These are phyloP conservation scores for Acanthamoeba castellanii DNA, from an alignment of 208 protist genomes.

Conservation along the genomic window DNA sequence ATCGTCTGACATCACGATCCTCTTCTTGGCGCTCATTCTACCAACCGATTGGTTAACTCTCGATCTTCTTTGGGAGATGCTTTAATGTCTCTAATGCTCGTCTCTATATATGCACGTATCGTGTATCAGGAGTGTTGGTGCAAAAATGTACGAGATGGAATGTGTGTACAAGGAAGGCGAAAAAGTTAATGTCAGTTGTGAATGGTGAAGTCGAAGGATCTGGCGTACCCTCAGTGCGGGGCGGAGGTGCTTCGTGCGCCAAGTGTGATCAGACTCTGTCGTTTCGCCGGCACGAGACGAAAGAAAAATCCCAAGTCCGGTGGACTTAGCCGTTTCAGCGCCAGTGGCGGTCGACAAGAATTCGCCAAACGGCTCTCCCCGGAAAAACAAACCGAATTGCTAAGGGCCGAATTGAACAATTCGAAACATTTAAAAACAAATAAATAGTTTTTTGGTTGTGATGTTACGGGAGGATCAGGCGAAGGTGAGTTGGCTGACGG, in stretches of 20 bases:
- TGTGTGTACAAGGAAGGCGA: too few species aligned
- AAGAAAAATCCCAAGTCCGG: background rate
- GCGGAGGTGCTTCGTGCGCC: background rate
- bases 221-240: background rate
- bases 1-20: slow-evolving; percentile 53
- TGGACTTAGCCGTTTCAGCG: slow-evolving; percentile 1
- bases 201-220: slow-evolving; percentile 1
- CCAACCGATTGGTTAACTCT: background rate
- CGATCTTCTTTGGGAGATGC: too few species aligned
- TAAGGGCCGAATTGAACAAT: too few species aligned
- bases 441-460: background rate
- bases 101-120: background rate
- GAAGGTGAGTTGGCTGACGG: background rate
- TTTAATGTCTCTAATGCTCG: background rate
- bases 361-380: background rate
- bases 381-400: background rate
- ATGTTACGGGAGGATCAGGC: background rate
- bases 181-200: slow-evolving; percentile 29
- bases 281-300: background rate
- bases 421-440: background rate
- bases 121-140: background rate
- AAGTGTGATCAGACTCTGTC: slow-evolving; percentile 50
- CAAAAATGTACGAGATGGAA: background rate
- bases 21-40: slow-evolving; percentile 28
- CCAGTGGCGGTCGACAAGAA: background rate